phyloP scores from a whole-genome alignment of 1,284 basidiomycete genomes.

The Leucoagaricus sp. region DNA sequence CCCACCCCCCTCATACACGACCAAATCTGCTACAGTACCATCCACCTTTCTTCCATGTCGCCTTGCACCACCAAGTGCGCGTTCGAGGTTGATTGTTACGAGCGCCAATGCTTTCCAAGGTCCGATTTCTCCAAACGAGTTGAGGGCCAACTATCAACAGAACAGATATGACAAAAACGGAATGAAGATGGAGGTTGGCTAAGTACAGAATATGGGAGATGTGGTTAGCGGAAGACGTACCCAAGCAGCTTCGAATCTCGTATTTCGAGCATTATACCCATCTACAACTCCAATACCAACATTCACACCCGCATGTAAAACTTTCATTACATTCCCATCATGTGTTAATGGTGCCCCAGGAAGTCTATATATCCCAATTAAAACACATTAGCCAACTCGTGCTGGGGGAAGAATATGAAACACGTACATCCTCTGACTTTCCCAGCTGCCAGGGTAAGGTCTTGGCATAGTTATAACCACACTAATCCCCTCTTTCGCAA shows the following conservation, averaged over 20 bases:
- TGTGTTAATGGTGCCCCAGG: slow-evolving; percentile 64
- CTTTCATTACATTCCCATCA: slow-evolving; percentile 49
- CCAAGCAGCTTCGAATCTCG: slow-evolving; percentile 67
- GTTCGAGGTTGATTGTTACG: slow-evolving; percentile 39
- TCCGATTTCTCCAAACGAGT: slow-evolving; percentile 27
- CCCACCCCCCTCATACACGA: slow-evolving; percentile 54
- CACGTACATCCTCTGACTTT: slow-evolving; percentile 39
- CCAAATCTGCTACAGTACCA: slow-evolving; percentile 44
- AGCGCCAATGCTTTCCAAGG: slow-evolving; percentile 26
- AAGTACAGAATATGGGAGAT: background rate
- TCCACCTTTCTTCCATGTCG: slow-evolving; percentile 1
- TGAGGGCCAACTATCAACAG: slow-evolving; percentile 26
- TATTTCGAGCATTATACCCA: slow-evolving; percentile 55
- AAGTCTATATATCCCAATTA: slow-evolving; percentile 42
- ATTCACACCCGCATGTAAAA: slow-evolving; percentile 57
- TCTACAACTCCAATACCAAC: slow-evolving; percentile 64
- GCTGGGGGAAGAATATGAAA: background rate
- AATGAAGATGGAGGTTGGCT: too few relatives aligned
- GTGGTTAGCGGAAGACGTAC: slow-evolving; percentile 29
- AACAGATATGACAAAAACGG: too few relatives aligned
- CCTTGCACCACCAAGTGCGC: slow-evolving; percentile 49
- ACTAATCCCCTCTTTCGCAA: slow-evolving; percentile 4
- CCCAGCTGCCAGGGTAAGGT: slow-evolving; percentile 11
- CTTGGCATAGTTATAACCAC: slow-evolving; percentile 10
- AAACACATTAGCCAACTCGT: background rate